Conservation (phyloP, 2,329 filamentous ascomycete species). For the Leptographium wingfieldii region DNA sequence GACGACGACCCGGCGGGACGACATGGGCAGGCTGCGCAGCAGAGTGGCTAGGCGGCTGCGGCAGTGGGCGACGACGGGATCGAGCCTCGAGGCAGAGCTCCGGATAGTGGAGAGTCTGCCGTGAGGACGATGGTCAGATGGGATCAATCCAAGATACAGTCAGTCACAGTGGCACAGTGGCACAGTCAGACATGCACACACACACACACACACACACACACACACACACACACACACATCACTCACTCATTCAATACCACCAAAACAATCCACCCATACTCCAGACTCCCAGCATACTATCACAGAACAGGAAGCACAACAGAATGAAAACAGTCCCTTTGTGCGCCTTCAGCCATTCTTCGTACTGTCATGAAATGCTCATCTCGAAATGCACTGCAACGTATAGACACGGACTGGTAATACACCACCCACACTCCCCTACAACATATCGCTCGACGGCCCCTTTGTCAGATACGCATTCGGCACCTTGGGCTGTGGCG, state of each 20-base stretch:
- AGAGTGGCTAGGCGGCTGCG: conserved; percentile 18
- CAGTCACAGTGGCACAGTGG: not conserved
- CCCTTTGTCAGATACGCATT: not conserved
- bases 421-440: too few relatives aligned
- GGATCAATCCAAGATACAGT: too few relatives aligned
- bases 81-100: conserved; percentile 17
- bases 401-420: not conserved
- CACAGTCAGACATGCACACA: too few relatives aligned
- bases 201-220: too few relatives aligned
- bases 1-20: not conserved
- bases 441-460: not conserved
- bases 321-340: not conserved
- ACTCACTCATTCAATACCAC: too few relatives aligned
- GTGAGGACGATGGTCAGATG: not conserved
- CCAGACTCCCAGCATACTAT: too few relatives aligned
- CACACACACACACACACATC: too few relatives aligned
- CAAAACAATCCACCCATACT: too few relatives aligned
- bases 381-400: not conserved
- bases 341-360: not conserved
- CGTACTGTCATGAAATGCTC: not conserved
- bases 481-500: not conserved
- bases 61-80: conserved; percentile 21
- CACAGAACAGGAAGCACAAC: too few relatives aligned
- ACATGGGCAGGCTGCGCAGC: conserved; percentile 17
- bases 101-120: conserved; percentile 10